Evolutionary conservation across 345 rosid species (phyloP), one percentile per base, ranked within the genome.

Genomic region (Iberis pinnata): DNA sequence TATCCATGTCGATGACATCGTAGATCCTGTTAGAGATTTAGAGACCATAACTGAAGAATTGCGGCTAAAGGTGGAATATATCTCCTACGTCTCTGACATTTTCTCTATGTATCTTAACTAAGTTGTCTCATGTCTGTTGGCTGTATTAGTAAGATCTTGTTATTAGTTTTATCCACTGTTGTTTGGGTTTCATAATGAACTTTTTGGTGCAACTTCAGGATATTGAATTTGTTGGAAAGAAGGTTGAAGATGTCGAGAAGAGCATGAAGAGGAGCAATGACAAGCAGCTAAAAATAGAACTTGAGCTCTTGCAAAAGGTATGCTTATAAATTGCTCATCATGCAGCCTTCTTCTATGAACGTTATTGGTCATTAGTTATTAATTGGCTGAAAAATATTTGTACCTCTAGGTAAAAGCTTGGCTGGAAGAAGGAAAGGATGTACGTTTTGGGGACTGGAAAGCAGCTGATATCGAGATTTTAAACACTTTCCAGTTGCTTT

Each of bases 251-350:
- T 75, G 45, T 88, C 3, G 94, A 88, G 70, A 92, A 88, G 83
- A 85, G 95, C 90, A 83, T 92, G 97, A 92, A 85, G 78, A 85
- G 95, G 78, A 92, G 98, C 89, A 92, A 92, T 64, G 95, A 92
- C 74, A 88, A 92, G 73, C 87, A 75, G 68, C 73, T 92, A 0
- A 92, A 88, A 74, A 58, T 85, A 56, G 97, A 92, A 76, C 80
- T 19, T 53, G 98, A 92, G 60, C 76, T 69, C 70, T 68, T 68
- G 61, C 68, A 6, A 49, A 61, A 56, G 73, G 68, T 69, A 33
- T 44, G 43, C 40, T 25, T 49, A 42, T 56, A 7, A 43, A 19
- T 16, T 43, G 12, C 18, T 14, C 17, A 33, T 17, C 45, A 39
- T 24, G 38, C 56, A 29, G 27, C 18, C 15, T 26, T 45, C 8